phyloP scores from a whole-genome alignment of 208 protist species.

The Crithidia fasciculata region DNA sequence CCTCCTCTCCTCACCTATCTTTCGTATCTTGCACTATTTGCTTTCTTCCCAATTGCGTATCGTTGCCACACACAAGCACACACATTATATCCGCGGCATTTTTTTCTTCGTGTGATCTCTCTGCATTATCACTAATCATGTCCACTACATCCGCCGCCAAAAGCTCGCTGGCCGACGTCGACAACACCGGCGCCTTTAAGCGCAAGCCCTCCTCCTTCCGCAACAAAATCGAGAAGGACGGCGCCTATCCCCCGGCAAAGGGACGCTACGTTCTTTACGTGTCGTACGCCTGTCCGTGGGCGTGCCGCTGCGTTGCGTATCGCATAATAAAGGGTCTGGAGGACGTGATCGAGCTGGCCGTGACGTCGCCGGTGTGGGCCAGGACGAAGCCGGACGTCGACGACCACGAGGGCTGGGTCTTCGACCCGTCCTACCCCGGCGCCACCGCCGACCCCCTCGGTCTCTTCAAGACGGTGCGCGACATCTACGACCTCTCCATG shows the following conservation, averaged over 20 bases:
- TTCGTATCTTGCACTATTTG: no score
- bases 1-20: no score
- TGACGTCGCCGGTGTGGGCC: constrained; percentile 63
- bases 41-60: no score
- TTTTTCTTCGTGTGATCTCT: no score
- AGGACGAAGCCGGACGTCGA: constrained; percentile 43
- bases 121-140: no score
- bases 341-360: constrained; percentile 52
- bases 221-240: constrained; percentile 44
- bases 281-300: constrained; percentile 90
- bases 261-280: constrained; percentile 91
- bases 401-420: constrained; percentile 68
- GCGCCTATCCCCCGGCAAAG: constrained; percentile 46
- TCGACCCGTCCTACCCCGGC: constrained; percentile 44
- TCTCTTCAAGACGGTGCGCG: constrained; percentile 34
- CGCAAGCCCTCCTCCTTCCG: constrained; percentile 64
- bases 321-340: constrained; percentile 64
- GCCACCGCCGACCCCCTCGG: constrained; percentile 50
- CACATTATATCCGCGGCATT: no score
- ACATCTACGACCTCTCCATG: constrained; percentile 79
- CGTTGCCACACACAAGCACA: no score
- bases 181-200: constrained; percentile 61
- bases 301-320: constrained; percentile 56
- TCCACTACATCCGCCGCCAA: constrained; percentile 2
- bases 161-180: constrained; percentile 44